These are phyloP conservation scores for Rhinocladiella similis DNA, from an alignment of 2,329 filamentous ascomycete genomes.

Conservation along the genomic window DNA sequence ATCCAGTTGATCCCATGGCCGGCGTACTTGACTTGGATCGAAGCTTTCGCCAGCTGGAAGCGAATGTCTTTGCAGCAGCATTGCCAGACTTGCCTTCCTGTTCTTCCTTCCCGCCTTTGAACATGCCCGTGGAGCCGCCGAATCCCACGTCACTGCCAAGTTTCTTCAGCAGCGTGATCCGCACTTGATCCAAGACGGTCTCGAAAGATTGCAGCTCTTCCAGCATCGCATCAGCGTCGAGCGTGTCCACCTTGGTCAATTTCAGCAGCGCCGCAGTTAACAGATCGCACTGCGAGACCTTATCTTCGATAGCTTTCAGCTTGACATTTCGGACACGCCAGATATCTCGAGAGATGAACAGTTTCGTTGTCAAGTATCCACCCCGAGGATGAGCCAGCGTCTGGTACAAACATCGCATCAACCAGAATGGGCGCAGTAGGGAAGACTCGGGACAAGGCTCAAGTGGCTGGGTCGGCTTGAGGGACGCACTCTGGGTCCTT, in stretches of 20 bases:
- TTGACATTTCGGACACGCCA: slow-evolving; percentile 95
- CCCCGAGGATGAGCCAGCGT: slow-evolving; percentile 88
- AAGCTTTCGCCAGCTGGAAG: slow-evolving; percentile 86
- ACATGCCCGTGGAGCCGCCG: slow-evolving; percentile 69
- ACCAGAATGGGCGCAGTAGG: slow-evolving; percentile 92
- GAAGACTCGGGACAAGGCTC: slow-evolving; percentile 90
- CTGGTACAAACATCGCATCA: slow-evolving; percentile 93
- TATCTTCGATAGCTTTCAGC: slow-evolving; percentile 87
- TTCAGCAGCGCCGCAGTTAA: slow-evolving; percentile 86
- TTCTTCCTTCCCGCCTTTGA: slow-evolving; percentile 63
- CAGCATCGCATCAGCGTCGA: slow-evolving; percentile 85
- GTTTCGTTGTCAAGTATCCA: slow-evolving; percentile 84
- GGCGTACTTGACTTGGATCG: slow-evolving; percentile 76
- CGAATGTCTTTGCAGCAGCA: slow-evolving; percentile 71
- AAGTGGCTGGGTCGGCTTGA: slow-evolving; percentile 66
- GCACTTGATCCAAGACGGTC: slow-evolving; percentile 80
- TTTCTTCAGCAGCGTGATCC: slow-evolving; percentile 73
- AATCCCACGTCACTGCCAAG: slow-evolving; percentile 92
- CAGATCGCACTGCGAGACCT: slow-evolving; percentile 86
- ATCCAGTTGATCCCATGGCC: slow-evolving; percentile 32
- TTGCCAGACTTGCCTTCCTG: slow-evolving; percentile 55
- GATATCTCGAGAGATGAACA: slow-evolving; percentile 89
- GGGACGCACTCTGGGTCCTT: slow-evolving; percentile 63
- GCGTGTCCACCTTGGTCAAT: slow-evolving; percentile 79
- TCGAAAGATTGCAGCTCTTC: slow-evolving; percentile 94